Conservation (phyloP, 2,329 filamentous ascomycete species). For the Zalaria sp. region DNA sequence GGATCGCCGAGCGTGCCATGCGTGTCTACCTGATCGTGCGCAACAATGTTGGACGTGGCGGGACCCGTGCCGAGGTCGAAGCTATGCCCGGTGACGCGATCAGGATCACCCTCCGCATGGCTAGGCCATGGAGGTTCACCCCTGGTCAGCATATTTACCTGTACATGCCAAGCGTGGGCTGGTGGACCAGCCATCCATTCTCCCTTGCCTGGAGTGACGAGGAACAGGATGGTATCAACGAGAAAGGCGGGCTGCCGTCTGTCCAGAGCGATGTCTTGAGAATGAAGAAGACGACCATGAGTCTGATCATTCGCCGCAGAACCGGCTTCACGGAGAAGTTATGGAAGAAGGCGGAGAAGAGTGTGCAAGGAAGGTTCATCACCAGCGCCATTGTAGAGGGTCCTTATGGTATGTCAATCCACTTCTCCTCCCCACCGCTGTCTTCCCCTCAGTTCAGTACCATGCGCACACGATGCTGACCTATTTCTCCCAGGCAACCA, state of each 20-base stretch:
- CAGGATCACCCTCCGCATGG: slow-evolving; percentile 59
- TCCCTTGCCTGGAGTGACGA: slow-evolving; percentile 68
- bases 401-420: slow-evolving; percentile 55
- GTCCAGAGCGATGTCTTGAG: slow-evolving; percentile 37
- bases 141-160: slow-evolving; percentile 69
- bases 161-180: slow-evolving; percentile 58
- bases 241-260: slow-evolving; percentile 31
- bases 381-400: slow-evolving; percentile 72
- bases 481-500: background rate
- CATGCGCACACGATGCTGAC: background rate
- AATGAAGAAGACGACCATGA: slow-evolving; percentile 43
- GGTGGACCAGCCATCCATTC: slow-evolving; percentile 67
- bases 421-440: no score
- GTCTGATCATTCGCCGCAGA: slow-evolving; percentile 74
- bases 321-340: slow-evolving; percentile 79
- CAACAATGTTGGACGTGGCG: slow-evolving; percentile 51
- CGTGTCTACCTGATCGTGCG: slow-evolving; percentile 48
- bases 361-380: slow-evolving; percentile 40
- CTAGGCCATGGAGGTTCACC: slow-evolving; percentile 61
- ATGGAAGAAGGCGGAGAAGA: slow-evolving; percentile 50
- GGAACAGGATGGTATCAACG: slow-evolving; percentile 22
- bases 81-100: slow-evolving; percentile 63
- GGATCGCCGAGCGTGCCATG: slow-evolving; percentile 48
- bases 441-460: no score
- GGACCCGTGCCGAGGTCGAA: slow-evolving; percentile 57